Base-by-base conservation (phyloP, 805 yeast genomes). In the Lipomyces orientalis region DNA sequence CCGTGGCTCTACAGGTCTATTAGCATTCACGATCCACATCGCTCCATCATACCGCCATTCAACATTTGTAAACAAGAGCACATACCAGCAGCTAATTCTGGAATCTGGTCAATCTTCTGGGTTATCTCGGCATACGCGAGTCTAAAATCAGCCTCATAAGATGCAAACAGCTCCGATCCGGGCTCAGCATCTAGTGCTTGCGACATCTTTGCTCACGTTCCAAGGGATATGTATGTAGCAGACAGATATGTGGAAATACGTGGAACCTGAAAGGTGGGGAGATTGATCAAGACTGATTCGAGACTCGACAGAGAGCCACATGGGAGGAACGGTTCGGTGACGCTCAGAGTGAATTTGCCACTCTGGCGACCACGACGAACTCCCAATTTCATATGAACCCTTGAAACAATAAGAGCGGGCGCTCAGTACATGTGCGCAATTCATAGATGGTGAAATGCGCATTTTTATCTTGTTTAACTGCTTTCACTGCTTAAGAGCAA, bases 101-200 rank as follows among this genome's bases (percentile, higher is more conserved):
- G 79, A 12, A 87, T 83, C 69, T 86, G 86, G 14, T 84, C 81
- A 54, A 91, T 79, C 74, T 88, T 89, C 73, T 88, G 86, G 72
- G 84, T 85, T 43, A 92, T 88, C 71, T 91, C 96, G 61, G 86
- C 86, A 69, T 84, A 83, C 1, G 93, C 87, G 69, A 90, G 83
- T 75, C 88, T 87, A 78, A 87, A 87, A 75, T 91, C 97, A 1
- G 88, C 76, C 73, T 90, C 93, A 77, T 89, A 89, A 49, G 85
- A 84, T 31, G 82, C 79, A 75, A 89, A 88, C 74, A 88, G 78
- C 35, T 87, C 89, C 0, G 88, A 73, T 39, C 76, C 75, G 51
- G 72, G 60, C 34, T 69, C 74, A 10, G 69, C 25, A 35, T 69
- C 72, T 9, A 69, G 14, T 35, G 61, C 31, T 49, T 60, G 62